These are phyloP conservation scores for Podospora appendiculata DNA, from an alignment of 495 filamentous ascomycete genomes.

Conservation along the genomic window DNA sequence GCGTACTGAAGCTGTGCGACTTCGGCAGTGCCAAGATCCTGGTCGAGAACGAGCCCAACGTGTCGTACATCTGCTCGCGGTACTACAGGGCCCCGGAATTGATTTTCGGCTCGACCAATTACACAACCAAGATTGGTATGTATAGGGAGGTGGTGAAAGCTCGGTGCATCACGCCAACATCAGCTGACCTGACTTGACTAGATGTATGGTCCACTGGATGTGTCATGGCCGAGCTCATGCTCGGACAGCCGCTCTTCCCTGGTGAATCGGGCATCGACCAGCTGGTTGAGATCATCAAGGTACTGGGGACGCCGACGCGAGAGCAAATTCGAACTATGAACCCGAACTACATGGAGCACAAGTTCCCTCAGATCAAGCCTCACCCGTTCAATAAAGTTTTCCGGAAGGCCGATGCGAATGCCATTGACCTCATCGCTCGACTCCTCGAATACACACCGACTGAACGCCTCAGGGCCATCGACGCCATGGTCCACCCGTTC, in stretches of 20 bases:
- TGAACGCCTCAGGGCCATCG: slow-evolving; percentile 84
- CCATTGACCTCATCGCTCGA: slow-evolving; percentile 90
- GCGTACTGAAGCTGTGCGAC: slow-evolving; percentile 95
- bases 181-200: slow-evolving; percentile 28
- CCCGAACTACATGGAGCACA: slow-evolving; percentile 99
- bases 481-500: slow-evolving; percentile 98
- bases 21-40: slow-evolving; percentile 99
- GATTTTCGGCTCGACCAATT: slow-evolving; percentile 98
- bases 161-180: neutral
- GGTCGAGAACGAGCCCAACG: slow-evolving; percentile 97
- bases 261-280: slow-evolving; percentile 99
- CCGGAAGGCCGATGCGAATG: slow-evolving; percentile 83
- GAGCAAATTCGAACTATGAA: slow-evolving; percentile 99
- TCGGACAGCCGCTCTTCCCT: slow-evolving; percentile 97
- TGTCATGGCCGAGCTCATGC: slow-evolving; percentile 98
- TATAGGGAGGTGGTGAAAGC: neutral
- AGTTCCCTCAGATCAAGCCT: slow-evolving; percentile 99
- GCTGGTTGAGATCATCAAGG: slow-evolving; percentile 98
- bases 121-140: slow-evolving; percentile 99
- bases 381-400: slow-evolving; percentile 99
- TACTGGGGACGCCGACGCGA: slow-evolving; percentile 92
- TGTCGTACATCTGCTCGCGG: slow-evolving; percentile 98
- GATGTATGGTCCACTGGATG: slow-evolving; percentile 99
- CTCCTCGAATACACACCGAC: slow-evolving; percentile 96
- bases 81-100: slow-evolving; percentile 98